Conservation (phyloP, 768 basidiomycete genomes). For the Cystofilobasidium bisporidii region DNA sequence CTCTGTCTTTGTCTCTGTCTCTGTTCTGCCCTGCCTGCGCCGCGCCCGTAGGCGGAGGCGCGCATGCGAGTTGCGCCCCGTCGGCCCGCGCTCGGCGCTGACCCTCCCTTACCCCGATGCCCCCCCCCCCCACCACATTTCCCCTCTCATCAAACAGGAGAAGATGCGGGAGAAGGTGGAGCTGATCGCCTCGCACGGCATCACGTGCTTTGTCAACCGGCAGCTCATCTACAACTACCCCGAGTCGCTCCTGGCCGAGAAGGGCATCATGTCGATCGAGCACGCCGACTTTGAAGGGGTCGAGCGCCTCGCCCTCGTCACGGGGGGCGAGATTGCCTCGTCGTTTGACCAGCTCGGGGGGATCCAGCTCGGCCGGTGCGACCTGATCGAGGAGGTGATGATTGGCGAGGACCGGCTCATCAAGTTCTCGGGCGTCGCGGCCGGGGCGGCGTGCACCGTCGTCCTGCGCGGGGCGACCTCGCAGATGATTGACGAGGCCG, state of each 20-base stretch:
- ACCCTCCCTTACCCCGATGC: no score
- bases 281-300: conserved; percentile 99
- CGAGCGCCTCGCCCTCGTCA: conserved; percentile 86
- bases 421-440: conserved; percentile 98
- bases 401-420: conserved; percentile 99
- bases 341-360: conserved; percentile 89
- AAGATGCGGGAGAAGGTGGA: conserved; percentile 99
- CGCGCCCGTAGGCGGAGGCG: no score
- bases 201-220: conserved; percentile 95
- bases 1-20: not conserved
- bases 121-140: not conserved
- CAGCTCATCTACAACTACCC: conserved; percentile 99
- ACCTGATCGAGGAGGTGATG: conserved; percentile 96
- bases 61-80: no score
- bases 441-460: conserved; percentile 94
- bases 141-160: conserved; percentile 56
- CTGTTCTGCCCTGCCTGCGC: no score
- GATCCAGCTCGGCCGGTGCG: conserved; percentile 85
- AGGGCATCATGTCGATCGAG: conserved; percentile 90
- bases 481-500: conserved; percentile 99
- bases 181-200: conserved; percentile 83
- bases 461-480: conserved; percentile 93
- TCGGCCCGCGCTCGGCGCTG: no score
- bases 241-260: conserved; percentile 85
- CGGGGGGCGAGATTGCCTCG: conserved; percentile 92